A percentile compares a stretch with the other conserved stretches of the same genome.
phyloP scores from a whole-genome alignment of 805 yeast species.

The Zygotorulaspora chibaensis region DNA sequence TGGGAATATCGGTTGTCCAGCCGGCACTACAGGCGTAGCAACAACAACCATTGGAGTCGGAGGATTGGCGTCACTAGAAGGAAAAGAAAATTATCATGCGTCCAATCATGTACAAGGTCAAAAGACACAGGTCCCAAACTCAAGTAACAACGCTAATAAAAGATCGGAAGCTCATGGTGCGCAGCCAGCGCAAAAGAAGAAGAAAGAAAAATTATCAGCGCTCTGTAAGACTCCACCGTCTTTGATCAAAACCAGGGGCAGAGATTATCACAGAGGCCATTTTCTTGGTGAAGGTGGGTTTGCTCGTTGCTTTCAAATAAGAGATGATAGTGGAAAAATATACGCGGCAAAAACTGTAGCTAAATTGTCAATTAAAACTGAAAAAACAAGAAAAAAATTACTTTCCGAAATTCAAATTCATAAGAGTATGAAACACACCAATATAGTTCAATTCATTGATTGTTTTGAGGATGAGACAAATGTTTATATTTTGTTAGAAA shows the following conservation, averaged over 20 bases:
- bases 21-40: conserved; percentile 1
- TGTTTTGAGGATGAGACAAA: conserved; percentile 96
- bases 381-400: conserved; percentile 77
- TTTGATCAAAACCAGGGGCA: conserved; percentile 82
- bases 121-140: not conserved
- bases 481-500: conserved; percentile 88
- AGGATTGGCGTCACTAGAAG: conserved; percentile 9
- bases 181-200: conserved; percentile 49
- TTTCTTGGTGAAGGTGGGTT: conserved; percentile 98
- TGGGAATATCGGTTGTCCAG: conserved; percentile 7
- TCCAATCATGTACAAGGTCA: conserved; percentile 5
- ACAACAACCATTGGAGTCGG: not conserved
- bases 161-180: conserved; percentile 20
- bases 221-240: conserved; percentile 97
- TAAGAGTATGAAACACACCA: conserved; percentile 80
- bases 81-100: conserved; percentile 20
- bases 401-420: conserved; percentile 94
- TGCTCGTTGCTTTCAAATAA: conserved; percentile 97
- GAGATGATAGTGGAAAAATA: conserved; percentile 78
- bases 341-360: conserved; percentile 98
- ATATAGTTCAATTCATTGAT: conserved; percentile 88
- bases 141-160: conserved; percentile 9
- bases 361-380: conserved; percentile 85
- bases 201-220: conserved; percentile 84
- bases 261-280: conserved; percentile 84